Evolutionary conservation across 805 yeast species (phyloP).

Genomic region (Tetrapisispora namnaoensis): DNA sequence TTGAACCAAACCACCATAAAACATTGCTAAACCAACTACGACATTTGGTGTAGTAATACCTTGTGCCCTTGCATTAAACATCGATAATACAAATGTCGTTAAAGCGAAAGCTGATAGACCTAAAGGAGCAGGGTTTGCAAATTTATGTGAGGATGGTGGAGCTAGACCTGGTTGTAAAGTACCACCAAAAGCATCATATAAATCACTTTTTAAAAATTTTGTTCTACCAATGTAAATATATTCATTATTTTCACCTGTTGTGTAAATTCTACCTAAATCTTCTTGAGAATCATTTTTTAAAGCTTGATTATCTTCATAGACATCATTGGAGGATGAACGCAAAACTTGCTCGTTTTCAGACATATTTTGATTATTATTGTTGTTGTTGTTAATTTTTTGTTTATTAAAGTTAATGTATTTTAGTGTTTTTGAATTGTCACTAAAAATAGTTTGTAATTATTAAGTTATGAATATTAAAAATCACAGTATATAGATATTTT

Average conservation of each 20-base stretch:
- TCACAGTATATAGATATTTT: too few relatives aligned
- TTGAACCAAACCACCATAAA: constrained; percentile 56
- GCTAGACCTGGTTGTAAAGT: constrained; percentile 60
- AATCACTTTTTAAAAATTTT: constrained; percentile 51
- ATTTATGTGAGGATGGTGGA: constrained; percentile 46
- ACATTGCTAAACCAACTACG: constrained; percentile 47
- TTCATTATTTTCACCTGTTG: constrained; percentile 44
- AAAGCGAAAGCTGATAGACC: constrained; percentile 54
- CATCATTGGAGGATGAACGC: background rate
- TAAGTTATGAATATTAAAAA: too few relatives aligned
- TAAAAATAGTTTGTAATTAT: background rate
- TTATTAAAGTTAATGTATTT: background rate
- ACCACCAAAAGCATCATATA: constrained; percentile 73
- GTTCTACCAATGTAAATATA: constrained; percentile 64
- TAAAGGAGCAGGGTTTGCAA: constrained; percentile 59
- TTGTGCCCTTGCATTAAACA: constrained; percentile 46
- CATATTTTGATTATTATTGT: background rate
- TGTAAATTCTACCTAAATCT: constrained; percentile 21
- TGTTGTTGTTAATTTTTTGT: background rate
- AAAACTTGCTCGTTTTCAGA: constrained; percentile 2
- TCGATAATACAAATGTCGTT: constrained; percentile 50
- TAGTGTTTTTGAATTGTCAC: too few relatives aligned
- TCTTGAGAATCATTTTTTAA: constrained; percentile 3
- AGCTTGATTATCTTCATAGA: background rate
- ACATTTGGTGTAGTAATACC: constrained; percentile 43